A percentile compares a stretch with the other conserved stretches of the same genome.
phyloP scores from a whole-genome alignment of 495 filamentous ascomycete species.

The Penicillium manginii region DNA sequence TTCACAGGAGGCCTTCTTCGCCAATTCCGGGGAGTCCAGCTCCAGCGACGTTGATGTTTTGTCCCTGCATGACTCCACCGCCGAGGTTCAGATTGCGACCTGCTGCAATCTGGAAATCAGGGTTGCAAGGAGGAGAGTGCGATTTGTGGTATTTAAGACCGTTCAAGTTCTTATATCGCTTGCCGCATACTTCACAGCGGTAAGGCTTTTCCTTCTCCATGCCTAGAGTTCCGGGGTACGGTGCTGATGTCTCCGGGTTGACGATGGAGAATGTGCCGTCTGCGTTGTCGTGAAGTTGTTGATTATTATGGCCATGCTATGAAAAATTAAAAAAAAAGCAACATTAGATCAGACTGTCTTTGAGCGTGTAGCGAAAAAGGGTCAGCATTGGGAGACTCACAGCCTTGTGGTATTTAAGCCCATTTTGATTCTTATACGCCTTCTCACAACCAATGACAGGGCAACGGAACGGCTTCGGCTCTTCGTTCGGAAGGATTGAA shows the following conservation, averaged over 20 bases:
- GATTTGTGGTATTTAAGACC: conserved; percentile 92
- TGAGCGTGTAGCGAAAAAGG: neutral
- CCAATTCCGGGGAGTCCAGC: conserved; percentile 56
- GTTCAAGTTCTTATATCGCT: conserved; percentile 99
- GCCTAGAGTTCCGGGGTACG: conserved; percentile 92
- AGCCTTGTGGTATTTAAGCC: conserved; percentile 82
- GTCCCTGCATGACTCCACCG: conserved; percentile 54
- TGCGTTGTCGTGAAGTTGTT: conserved; percentile 91
- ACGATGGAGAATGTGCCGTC: conserved; percentile 98
- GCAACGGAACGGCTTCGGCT: conserved; percentile 95
- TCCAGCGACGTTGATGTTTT: conserved; percentile 56
- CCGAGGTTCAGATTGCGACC: conserved; percentile 46
- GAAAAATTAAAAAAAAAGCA: conserved; percentile 5
- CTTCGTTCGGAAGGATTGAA: conserved; percentile 58
- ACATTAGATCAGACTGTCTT: conserved; percentile 13
- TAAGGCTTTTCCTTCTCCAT: conserved; percentile 99
- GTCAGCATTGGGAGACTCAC: conserved; percentile 48
- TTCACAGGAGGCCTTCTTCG: conserved; percentile 53
- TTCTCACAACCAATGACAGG: conserved; percentile 99
- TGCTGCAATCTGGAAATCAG: conserved; percentile 51
- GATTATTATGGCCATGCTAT: conserved; percentile 92
- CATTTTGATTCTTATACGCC: conserved; percentile 99
- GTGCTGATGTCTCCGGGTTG: conserved; percentile 89
- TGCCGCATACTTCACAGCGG: conserved; percentile 93
- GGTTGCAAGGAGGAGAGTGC: conserved; percentile 75